Base-by-base conservation (phyloP, 2,329 filamentous ascomycete genomes). In the Fusarium odoratissimum region DNA sequence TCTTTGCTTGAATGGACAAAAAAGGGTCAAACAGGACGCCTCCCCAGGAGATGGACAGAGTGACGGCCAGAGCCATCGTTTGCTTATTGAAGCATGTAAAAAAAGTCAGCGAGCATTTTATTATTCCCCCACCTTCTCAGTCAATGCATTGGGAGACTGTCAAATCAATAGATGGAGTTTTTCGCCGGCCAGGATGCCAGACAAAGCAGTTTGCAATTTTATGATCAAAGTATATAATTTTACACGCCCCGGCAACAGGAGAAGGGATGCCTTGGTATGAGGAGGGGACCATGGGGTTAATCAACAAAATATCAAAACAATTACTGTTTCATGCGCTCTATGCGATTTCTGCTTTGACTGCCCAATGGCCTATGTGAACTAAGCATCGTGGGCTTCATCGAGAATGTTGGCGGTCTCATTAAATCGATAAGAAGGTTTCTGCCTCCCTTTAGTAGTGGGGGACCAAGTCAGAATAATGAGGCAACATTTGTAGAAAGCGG, bases 181-280 rank as follows among this genome's bases (percentile, higher is more conserved):
- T 69, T 69, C 33, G 60, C 28, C 64, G 67, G 70, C 76, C 65
- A 69, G 65, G 75, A 74, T 73, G 72, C 73, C 66, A 56, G 65
- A 59, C 61, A 66, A 61, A 63, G 62, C 68, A 76, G 55, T 72
- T 69, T 73, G 70, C 65, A 72, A 52, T 64, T 72, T 78, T 64
- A 77, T 57, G 70, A 76, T 63, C 37, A 71, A 49, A 68, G 64
- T 75, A 77, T 61, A 77, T 78, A 77, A 73, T 74, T 55, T 37
- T 45, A 58, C 44, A 60, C 62, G 41, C 54, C 71, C 62, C 45
- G 30, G 38, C 44, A 64, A 60, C 60, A 70, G 44, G 54, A 61
- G 73, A 35, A 54, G 65, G 58, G 52, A 56, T 60, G 54, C 52
- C 57, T 44, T 45, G 55, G 33, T 51, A 42, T 52, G 48, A 49